These are phyloP conservation scores for Starmera stellimalicola DNA, from an alignment of 1,139 yeast genomes.

Conservation along the genomic window DNA sequence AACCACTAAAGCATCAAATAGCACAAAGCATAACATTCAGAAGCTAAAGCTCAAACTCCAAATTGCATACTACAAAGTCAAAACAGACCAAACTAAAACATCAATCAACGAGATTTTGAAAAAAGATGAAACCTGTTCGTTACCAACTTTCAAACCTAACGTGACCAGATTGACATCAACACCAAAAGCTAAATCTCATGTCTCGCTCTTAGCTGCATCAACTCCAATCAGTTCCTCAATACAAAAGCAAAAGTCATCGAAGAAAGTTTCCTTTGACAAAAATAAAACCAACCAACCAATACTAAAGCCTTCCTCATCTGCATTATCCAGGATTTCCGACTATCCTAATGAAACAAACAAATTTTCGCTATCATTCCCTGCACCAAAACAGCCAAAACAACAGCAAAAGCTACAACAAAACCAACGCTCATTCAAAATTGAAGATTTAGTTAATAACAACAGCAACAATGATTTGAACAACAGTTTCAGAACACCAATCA, in stretches of 20 bases:
- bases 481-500: constrained; percentile 14
- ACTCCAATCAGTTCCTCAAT: constrained; percentile 18
- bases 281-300: neutral
- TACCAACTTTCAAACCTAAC: neutral
- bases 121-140: constrained; percentile 2
- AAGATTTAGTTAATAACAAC: constrained; percentile 12
- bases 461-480: constrained; percentile 4
- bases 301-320: constrained; percentile 1
- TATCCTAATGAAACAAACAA: neutral
- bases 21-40: constrained; percentile 18
- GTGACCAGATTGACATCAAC: constrained; percentile 5
- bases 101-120: constrained; percentile 15
- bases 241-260: constrained; percentile 3
- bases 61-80: constrained; percentile 70
- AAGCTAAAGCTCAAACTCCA: constrained; percentile 62
- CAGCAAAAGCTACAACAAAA: neutral
- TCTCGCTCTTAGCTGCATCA: constrained; percentile 25
- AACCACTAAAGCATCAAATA: constrained; percentile 36
- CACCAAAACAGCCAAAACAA: neutral
- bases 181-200: constrained; percentile 17
- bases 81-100: constrained; percentile 38
- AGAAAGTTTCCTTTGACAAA: no score
- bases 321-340: constrained; percentile 4
- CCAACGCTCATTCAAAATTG: constrained; percentile 11
- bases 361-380: constrained; percentile 2